Base-by-base conservation (phyloP, 2,329 filamentous ascomycete species). In the Xylaria sp. region DNA sequence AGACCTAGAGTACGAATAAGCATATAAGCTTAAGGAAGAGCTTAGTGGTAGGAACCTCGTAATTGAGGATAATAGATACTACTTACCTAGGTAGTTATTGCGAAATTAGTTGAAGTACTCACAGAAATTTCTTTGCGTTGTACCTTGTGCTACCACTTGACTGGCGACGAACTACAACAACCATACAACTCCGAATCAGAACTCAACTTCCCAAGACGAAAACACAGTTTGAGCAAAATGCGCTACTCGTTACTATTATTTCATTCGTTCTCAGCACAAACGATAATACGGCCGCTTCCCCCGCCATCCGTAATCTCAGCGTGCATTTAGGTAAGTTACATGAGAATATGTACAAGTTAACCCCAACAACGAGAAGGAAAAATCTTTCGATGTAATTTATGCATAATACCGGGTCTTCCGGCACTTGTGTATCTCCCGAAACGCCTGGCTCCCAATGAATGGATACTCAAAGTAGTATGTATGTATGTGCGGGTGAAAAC, bases 371-470 rank as follows among this genome's bases (percentile, higher is more conserved):
- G 25, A 23, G 23, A 46, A 45, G 8, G 12, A 15, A 28, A 46
- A n/a, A 18, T 28, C 28, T 30, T 30, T 32, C 25, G 32, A 52
- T 52, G 15, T 52, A 5, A 8, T 7, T 41, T 1, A 52, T 52
- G 48, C 25, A 52, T 52, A 32, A 52, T 52, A 32, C 25, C 48
- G 48, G 15, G 32, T 52, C 15, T n/a, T 30, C 48, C 48, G 25
- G 25, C 25, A 30, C 25, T n/a, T 32, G 25, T 32, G 48, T 52
- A 15, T 52, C 48, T 52, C 48, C 48, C 25, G 25, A 32, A 48
- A 55, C 52, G 52, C 52, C 52, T 36, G 52, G 32, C 52, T 55
- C 48, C 66, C 52, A 39, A 65, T 67, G 60, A 67, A 60, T 56
- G 41, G 55, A 50, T 65, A 68, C 36, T 60, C 36, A 43, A 61